Evolutionary conservation across 2,329 filamentous ascomycete genomes (phyloP), one percentile per base, ranked within the genome.

Genomic region (Simplicillium aogashimaense): DNA sequence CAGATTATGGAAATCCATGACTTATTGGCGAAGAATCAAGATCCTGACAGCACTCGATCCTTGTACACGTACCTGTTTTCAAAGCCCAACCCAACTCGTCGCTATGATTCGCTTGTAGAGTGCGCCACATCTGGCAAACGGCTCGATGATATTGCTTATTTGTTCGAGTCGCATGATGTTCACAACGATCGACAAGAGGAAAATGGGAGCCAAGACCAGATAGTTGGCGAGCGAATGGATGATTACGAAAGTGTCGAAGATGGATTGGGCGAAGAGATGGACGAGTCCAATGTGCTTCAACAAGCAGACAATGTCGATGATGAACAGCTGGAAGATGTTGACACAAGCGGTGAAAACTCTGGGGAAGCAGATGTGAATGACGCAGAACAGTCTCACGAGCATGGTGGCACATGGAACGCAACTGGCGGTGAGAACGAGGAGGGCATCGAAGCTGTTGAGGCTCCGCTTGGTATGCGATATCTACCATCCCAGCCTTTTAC

Each of bases 1-100:
- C 60, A 67, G 39, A 53, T 68, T n/a, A 47, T 66, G 17, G 61
- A 65, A 40, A 55, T 68, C 3, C 64, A 66, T 40, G 61, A 66
- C 16, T 50, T 66, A 30, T 51, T 68, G 2, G 56, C 64, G 12
- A 66, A 65, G 40, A 68, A 68, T 35, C 61, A 67, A 44, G 60
- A 67, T 36, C 58, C 62, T 10, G 56, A 66, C 18, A 52, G 51
- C 20, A 53, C 55, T 10, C 58, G 62, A 13, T 55, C 55, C 1
- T 47, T 68, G n/a, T 67, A 66, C 37, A 65, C 63, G 3, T 66
- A 63, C 43, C 50, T 68, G 8, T 60, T 65, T 42, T 61, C 61
- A 12, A 62, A 61, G 35, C 56, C 63, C 6, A 65, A 58, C 36
- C 53, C 58, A 34, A 57, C 53, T 38, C 65, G 56, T 43, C 57